Evolutionary conservation across 2,329 filamentous ascomycete genomes (phyloP).

Genomic region (Monosporascus sp.): DNA sequence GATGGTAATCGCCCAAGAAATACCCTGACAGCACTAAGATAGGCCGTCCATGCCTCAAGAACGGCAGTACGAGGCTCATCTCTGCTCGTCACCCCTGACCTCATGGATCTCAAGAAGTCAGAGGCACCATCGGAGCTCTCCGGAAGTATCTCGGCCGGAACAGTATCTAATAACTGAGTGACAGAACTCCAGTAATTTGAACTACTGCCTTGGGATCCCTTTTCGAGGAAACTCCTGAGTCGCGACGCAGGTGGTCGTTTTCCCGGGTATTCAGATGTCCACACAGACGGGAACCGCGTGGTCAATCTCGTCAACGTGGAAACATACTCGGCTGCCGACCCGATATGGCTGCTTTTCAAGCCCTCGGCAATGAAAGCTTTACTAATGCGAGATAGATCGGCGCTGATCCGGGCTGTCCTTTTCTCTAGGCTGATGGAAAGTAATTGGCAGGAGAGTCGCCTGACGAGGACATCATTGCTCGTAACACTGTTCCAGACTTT

Average conservation of each 20-base stretch:
- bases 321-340: constrained; percentile 68
- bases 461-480: constrained; percentile 50
- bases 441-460: constrained; percentile 47
- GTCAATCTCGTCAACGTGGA: constrained; percentile 64
- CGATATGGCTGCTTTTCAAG: constrained; percentile 64
- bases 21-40: constrained; percentile 58
- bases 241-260: constrained; percentile 50
- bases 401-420: constrained; percentile 40
- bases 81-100: constrained; percentile 64
- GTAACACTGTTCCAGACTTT: constrained; percentile 63
- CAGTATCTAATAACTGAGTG: constrained; percentile 53
- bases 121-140: constrained; percentile 46
- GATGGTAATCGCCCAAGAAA: constrained; percentile 43
- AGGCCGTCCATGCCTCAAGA: constrained; percentile 67
- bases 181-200: constrained; percentile 69
- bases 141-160: constrained; percentile 52
- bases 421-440: constrained; percentile 43
- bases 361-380: constrained; percentile 66
- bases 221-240: constrained; percentile 69
- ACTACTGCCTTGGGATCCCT: constrained; percentile 75
- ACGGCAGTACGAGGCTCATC: constrained; percentile 70
- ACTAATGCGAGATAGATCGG: constrained; percentile 46
- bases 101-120: constrained; percentile 61
- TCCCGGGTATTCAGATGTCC: constrained; percentile 57
- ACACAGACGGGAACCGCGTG: constrained; percentile 59